Percentiles rank a stretch among this genome's conserved stretches.
Conservation (phyloP, 2,329 filamentous ascomycete species). For the Trichoderma sp. region DNA sequence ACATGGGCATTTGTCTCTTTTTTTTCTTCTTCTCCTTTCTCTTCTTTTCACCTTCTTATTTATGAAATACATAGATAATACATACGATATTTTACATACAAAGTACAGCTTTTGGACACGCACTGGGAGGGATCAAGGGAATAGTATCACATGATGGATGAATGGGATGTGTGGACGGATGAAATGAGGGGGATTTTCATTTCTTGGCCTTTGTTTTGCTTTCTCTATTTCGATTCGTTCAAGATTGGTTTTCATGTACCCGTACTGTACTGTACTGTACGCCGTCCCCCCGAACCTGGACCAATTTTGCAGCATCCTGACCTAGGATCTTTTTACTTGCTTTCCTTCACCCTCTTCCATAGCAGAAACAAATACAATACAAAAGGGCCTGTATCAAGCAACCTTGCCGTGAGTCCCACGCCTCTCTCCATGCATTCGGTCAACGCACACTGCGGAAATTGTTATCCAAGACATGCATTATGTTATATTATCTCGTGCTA, state of each 20-base stretch:
- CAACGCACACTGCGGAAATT: conserved; percentile 8
- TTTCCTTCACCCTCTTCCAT: not conserved
- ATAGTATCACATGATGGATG: not conserved
- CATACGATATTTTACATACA: conserved; percentile 12
- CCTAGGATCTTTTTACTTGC: not conserved
- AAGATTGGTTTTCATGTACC: not conserved
- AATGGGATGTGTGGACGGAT: not conserved
- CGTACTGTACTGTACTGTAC: not conserved
- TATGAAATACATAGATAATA: conserved; percentile 12
- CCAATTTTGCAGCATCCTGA: not conserved
- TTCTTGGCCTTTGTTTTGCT: not conserved
- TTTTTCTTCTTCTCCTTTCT: not conserved
- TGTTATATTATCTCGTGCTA: not conserved
- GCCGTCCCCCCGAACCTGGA: not conserved
- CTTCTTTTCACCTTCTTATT: not conserved
- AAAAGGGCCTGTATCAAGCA: conserved; percentile 5
- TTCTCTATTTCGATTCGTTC: not conserved
- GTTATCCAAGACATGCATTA: conserved; percentile 11
- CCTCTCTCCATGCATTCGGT: not conserved
- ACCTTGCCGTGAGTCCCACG: not conserved
- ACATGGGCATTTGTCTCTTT: not conserved
- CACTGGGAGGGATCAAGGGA: not conserved
- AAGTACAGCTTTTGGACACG: not conserved
- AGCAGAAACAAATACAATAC: not conserved
- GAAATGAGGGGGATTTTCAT: not conserved